These are phyloP conservation scores for Scleromitrula shiraiana DNA, from an alignment of 2,329 filamentous ascomycete species.

Conservation along the genomic window DNA sequence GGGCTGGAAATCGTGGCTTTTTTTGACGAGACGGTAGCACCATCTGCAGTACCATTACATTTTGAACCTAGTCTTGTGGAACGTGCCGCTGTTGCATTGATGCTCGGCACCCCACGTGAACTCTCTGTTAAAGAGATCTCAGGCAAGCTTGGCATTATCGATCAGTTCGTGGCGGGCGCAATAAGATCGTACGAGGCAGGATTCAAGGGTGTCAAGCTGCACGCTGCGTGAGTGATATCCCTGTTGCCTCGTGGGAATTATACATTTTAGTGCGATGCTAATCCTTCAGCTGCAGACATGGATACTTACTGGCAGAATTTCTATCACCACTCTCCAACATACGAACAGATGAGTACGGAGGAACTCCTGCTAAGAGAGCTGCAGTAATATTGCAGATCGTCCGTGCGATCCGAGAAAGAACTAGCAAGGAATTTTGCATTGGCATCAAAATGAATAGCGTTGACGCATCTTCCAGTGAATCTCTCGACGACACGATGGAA, in stretches of 20 bases:
- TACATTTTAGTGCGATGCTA: too few species aligned
- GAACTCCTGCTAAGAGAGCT: constrained; percentile 60
- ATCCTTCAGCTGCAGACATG: constrained; percentile 41
- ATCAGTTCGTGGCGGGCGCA: constrained; percentile 45
- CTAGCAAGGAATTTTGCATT: constrained; percentile 36
- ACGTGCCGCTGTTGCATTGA: constrained; percentile 22
- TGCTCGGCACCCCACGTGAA: constrained; percentile 47
- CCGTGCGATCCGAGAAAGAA: constrained; percentile 43
- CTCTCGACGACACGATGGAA: constrained; percentile 45
- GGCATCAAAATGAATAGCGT: constrained; percentile 50
- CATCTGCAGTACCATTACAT: constrained; percentile 36
- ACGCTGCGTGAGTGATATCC: constrained; percentile 22
- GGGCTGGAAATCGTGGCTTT: constrained; percentile 32
- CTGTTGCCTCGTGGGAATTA: constrained; percentile 31
- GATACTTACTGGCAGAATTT: constrained; percentile 66
- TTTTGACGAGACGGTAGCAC: constrained; percentile 36
- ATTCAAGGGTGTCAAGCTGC: constrained; percentile 45
- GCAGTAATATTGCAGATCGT: constrained; percentile 60
- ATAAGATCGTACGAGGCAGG: constrained; percentile 40
- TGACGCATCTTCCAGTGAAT: constrained; percentile 36
- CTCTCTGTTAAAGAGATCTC: constrained; percentile 49
- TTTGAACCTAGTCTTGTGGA: constrained; percentile 35
- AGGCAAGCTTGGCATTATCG: constrained; percentile 25
- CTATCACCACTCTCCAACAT: constrained; percentile 59
- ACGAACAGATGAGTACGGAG: constrained; percentile 61